phyloP scores from a whole-genome alignment of 2,329 filamentous ascomycete genomes.

The Fusarium sp. region DNA sequence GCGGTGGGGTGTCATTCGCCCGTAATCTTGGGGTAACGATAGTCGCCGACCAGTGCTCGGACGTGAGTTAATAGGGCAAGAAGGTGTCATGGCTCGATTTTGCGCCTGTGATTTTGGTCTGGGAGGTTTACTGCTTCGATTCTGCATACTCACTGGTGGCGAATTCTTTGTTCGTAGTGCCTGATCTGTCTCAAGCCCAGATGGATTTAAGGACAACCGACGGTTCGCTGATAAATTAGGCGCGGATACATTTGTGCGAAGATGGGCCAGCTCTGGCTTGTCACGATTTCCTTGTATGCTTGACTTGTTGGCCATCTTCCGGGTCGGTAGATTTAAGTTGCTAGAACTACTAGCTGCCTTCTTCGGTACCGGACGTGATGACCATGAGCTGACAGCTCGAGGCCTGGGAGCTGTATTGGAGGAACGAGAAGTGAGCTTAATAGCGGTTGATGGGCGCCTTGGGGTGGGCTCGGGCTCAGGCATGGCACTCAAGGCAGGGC shows the following conservation, averaged over 20 bases:
- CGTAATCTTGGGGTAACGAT: slow-evolving; percentile 38
- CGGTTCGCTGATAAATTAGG: slow-evolving; percentile 45
- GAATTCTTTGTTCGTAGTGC: slow-evolving; percentile 51
- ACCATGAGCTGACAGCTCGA: slow-evolving; percentile 3
- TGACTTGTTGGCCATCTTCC: slow-evolving; percentile 3
- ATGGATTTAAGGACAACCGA: slow-evolving; percentile 12
- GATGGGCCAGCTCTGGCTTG: slow-evolving; percentile 31
- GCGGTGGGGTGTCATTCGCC: slow-evolving; percentile 31
- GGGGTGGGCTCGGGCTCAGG: slow-evolving; percentile 4
- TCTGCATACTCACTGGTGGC: slow-evolving; percentile 60
- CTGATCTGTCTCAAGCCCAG: slow-evolving; percentile 29
- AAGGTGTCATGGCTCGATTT: slow-evolving; percentile 26
- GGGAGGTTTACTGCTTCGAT: slow-evolving; percentile 50
- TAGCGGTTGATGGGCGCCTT: slow-evolving; percentile 24
- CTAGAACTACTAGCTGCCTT: slow-evolving; percentile 15
- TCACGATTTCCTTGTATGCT: slow-evolving; percentile 10
- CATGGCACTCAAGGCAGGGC: slow-evolving; percentile 6
- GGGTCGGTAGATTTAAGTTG: slow-evolving; percentile 13
- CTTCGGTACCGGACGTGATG: slow-evolving; percentile 2
- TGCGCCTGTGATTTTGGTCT: slow-evolving; percentile 28
- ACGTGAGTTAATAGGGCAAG: slow-evolving; percentile 26
- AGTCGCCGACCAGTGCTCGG: slow-evolving; percentile 25
- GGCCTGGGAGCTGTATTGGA: background rate
- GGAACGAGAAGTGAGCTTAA: slow-evolving; percentile 8
- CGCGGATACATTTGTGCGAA: slow-evolving; percentile 40